Percentiles rank a stretch among this genome's conserved stretches.
These are phyloP conservation scores for Chaetomium globosum DNA, from an alignment of 2,329 filamentous ascomycete genomes.

Conservation along the genomic window DNA sequence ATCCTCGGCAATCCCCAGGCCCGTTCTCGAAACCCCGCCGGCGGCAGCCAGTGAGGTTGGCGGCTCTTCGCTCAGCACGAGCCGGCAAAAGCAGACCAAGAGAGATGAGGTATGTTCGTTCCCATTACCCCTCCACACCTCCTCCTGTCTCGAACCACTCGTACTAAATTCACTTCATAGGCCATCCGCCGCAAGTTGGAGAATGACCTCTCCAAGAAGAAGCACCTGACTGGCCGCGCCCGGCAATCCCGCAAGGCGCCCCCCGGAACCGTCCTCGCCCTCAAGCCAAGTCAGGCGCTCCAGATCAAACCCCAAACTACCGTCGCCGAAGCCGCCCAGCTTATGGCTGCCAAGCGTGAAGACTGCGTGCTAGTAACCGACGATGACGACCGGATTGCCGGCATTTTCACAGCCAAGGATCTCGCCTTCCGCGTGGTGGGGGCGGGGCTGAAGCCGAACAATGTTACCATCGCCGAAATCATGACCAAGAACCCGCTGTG, in stretches of 20 bases:
- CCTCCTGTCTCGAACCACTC: background rate
- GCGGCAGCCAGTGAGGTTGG: constrained; percentile 60
- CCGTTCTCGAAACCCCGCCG: constrained; percentile 62
- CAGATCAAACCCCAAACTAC: constrained; percentile 96
- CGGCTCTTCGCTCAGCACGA: constrained; percentile 79
- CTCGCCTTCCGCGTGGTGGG: constrained; percentile 96
- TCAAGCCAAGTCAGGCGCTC: constrained; percentile 92
- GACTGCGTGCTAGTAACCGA: constrained; percentile 98
- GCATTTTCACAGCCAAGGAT: constrained; percentile 99
- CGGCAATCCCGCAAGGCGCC: constrained; percentile 90
- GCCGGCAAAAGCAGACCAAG: constrained; percentile 94
- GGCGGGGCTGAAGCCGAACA: constrained; percentile 82
- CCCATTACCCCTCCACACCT: background rate
- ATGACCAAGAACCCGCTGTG: constrained; percentile 99
- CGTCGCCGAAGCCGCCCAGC: constrained; percentile 92
- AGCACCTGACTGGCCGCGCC: constrained; percentile 74
- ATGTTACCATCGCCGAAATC: constrained; percentile 93
- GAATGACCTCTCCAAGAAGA: constrained; percentile 97
- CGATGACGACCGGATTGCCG: constrained; percentile 94
- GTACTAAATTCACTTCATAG: constrained; percentile 47
- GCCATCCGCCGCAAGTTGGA: constrained; percentile 97
- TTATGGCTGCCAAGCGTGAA: constrained; percentile 98
- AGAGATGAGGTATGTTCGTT: constrained; percentile 80
- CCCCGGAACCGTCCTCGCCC: constrained; percentile 89
- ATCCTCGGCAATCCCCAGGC: constrained; percentile 69